A percentile compares a stretch with the other conserved stretches of the same genome.
Conservation (phyloP, 768 basidiomycete genomes). For the Serpula lacrymans region DNA sequence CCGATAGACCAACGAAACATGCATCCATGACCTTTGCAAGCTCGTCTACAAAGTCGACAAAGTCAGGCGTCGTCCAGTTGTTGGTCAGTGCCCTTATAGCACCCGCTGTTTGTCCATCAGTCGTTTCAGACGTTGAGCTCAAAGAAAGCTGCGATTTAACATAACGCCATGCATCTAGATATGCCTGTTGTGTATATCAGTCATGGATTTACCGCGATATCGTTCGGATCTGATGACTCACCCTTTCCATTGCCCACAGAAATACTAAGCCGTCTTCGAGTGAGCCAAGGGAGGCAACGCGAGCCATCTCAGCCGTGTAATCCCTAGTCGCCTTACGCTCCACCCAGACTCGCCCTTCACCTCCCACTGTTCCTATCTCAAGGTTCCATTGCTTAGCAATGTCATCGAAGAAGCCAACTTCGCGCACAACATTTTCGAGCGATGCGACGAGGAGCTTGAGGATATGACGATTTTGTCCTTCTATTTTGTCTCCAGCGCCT, state of each 20-base stretch:
- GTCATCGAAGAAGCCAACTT: constrained; percentile 58
- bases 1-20: constrained; percentile 25
- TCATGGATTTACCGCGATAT: neutral
- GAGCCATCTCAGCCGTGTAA: constrained; percentile 71
- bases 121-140: constrained; percentile 3
- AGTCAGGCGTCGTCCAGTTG: constrained; percentile 61
- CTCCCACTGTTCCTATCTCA: constrained; percentile 30
- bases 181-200: constrained; percentile 44
- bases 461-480: constrained; percentile 35
- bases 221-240: constrained; percentile 21
- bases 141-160: constrained; percentile 28
- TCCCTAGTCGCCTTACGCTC: constrained; percentile 61
- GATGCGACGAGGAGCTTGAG: constrained; percentile 49
- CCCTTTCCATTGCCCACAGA: constrained; percentile 80
- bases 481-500: constrained; percentile 12
- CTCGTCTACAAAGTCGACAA: constrained; percentile 48
- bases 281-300: constrained; percentile 40
- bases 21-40: constrained; percentile 41
- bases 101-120: constrained; percentile 10
- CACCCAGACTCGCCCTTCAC: constrained; percentile 30
- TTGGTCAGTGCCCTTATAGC: constrained; percentile 49
- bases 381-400: constrained; percentile 44
- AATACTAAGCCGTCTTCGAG: constrained; percentile 67
- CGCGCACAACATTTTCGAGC: constrained; percentile 55
- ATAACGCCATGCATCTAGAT: constrained; percentile 64